A percentile compares a stretch with the other conserved stretches of the same genome.
Conservation (phyloP, 352 stramenopile species). For the Globisporangium sylvaticum region DNA sequence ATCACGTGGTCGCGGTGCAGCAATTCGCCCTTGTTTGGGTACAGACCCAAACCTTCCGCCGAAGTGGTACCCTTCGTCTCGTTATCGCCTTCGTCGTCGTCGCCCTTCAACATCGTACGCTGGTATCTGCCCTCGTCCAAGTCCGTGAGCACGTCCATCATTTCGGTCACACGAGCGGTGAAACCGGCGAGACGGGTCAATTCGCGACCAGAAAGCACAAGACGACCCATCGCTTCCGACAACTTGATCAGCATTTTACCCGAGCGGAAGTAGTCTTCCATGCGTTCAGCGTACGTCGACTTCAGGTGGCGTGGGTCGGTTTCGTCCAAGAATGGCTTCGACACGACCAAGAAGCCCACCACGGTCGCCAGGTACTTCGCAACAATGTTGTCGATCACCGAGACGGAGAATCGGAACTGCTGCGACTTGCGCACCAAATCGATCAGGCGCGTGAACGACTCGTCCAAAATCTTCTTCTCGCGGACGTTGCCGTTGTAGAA, state of each 20-base stretch:
- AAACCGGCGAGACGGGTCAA: conserved; percentile 80
- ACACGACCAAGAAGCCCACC: conserved; percentile 76
- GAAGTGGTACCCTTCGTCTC: conserved; percentile 25
- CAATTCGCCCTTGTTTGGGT: conserved; percentile 59
- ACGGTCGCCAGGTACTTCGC: conserved; percentile 87
- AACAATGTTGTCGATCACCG: conserved; percentile 81
- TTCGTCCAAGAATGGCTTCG: conserved; percentile 67
- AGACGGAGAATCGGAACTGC: conserved; percentile 84
- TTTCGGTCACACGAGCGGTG: conserved; percentile 70
- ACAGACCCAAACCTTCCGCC: conserved; percentile 45
- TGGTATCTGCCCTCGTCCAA: conserved; percentile 65
- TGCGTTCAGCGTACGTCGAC: conserved; percentile 67
- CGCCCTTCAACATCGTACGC: conserved; percentile 64
- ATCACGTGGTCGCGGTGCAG: conserved; percentile 71
- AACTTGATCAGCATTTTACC: conserved; percentile 87
- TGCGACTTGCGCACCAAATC: conserved; percentile 66
- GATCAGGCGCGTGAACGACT: conserved; percentile 62
- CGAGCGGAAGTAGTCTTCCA: conserved; percentile 85
- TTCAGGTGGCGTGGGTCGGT: conserved; percentile 49
- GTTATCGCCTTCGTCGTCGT: conserved; percentile 29
- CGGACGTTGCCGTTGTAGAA: conserved; percentile 90
- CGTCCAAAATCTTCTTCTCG: conserved; percentile 73
- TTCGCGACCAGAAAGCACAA: conserved; percentile 83
- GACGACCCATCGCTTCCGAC: conserved; percentile 75
- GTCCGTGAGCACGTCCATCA: conserved; percentile 73